Evolutionary conservation across 371 early-diverging fungal genomes (phyloP), one percentile per base, ranked within the genome.

Genomic region (Lichtheimia hyalospora): DNA sequence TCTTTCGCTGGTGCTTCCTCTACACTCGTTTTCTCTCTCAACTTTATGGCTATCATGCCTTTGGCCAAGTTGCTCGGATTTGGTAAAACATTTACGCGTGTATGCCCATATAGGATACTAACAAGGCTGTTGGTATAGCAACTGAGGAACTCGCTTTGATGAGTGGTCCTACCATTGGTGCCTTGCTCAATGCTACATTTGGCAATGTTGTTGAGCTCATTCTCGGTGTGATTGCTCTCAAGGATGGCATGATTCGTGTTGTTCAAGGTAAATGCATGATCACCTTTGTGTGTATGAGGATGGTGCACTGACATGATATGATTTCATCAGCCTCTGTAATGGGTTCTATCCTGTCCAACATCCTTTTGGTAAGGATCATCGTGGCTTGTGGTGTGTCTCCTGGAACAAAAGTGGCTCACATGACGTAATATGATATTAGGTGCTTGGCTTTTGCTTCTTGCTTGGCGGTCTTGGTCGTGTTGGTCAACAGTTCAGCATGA

Each of bases 41-140:
- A 97, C 83, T 94, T 95, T 52, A 78, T 94, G 25, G 95, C 95
- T 16, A 92, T 97, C 54, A 76, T 97, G 21, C 95, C 95, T 8
- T 69, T 96, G 44, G 95, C 96, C 28, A 92, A 92, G 59, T 63
- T 80, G 0, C 59, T 80, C n/a, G 79, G 79, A 39, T 71, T 79
- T 49, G 71, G 79, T 75, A 71, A 66, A 46, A 21, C 46, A 14
- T 53, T 48, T 46, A n/a, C 34, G 10, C 34, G 34, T 10, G 34
- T 42, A 50, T 14, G 15, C 16, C 6, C 46, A 5, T 18, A 16
- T n/a, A 52, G 71, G 71, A 43, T 16, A n/a, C 24, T 16, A 42
- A 10, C 25, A 8, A 0, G 21, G 7, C 44, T 2, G 2, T 46
- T n/a, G 7, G 71, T 70, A 12, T 52, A 79, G 79, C 75, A 40